These are phyloP conservation scores for Sherardia arvensis DNA, from an alignment of 257 asterid genomes.

Conservation along the genomic window DNA sequence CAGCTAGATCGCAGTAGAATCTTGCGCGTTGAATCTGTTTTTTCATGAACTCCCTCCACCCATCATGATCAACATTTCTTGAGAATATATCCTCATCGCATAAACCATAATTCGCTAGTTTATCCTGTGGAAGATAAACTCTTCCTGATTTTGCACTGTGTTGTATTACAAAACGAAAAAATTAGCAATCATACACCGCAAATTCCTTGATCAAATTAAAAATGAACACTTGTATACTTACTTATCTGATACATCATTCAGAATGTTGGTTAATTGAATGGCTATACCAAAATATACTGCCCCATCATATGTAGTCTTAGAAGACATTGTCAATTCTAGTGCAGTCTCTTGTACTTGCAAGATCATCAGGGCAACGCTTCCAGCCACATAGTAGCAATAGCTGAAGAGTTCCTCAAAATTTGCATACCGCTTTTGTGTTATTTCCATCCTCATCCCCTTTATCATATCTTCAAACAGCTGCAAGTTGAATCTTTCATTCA, in stretches of 20 bases:
- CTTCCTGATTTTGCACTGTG: conserved; percentile 75
- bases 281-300: conserved; percentile 57
- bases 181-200: too few species aligned
- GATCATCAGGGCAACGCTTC: conserved; percentile 71
- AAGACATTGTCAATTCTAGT: conserved; percentile 43
- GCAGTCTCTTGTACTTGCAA: conserved; percentile 79
- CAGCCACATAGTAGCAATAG: conserved; percentile 75
- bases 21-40: too few species aligned
- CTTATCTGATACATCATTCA: conserved; percentile 84
- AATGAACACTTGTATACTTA: too few species aligned
- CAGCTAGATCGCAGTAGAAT: too few species aligned
- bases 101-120: conserved; percentile 50
- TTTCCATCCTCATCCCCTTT: conserved; percentile 94
- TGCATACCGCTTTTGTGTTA: conserved; percentile 42
- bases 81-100: conserved; percentile 50
- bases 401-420: conserved; percentile 54
- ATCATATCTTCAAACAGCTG: conserved; percentile 80
- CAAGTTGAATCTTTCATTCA: neutral
- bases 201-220: too few species aligned
- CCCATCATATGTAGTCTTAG: conserved; percentile 36
- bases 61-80: too few species aligned
- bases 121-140: conserved; percentile 79
- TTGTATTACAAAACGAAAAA: too few species aligned
- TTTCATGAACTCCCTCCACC: too few species aligned
- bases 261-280: conserved; percentile 61